phyloP scores from a whole-genome alignment of 768 basidiomycete species.

The Panus rudis region DNA sequence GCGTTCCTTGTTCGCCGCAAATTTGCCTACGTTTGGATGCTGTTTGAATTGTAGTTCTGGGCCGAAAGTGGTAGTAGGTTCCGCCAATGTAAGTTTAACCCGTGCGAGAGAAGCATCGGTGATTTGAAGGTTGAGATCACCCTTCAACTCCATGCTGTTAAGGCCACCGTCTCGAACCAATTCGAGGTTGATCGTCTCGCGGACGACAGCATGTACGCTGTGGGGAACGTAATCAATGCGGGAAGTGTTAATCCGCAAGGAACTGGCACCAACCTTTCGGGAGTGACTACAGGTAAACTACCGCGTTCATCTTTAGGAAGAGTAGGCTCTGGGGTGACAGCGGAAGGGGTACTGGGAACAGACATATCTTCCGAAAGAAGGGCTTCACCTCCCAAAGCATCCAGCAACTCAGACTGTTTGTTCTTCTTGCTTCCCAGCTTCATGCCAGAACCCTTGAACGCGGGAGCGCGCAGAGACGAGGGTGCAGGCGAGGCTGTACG shows the following conservation, averaged over 20 bases:
- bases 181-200: constrained; percentile 74
- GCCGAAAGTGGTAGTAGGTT: constrained; percentile 50
- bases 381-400: constrained; percentile 78
- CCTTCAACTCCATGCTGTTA: constrained; percentile 85
- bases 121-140: constrained; percentile 90
- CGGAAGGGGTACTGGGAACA: constrained; percentile 41
- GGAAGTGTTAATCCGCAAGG: not conserved
- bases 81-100: constrained; percentile 58
- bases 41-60: constrained; percentile 90
- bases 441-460: constrained; percentile 95
- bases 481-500: constrained; percentile 40
- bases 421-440: constrained; percentile 92
- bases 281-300: constrained; percentile 66
- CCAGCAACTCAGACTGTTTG: constrained; percentile 80
- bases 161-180: constrained; percentile 89
- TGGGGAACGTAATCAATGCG: not conserved
- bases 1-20: constrained; percentile 58
- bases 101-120: constrained; percentile 68
- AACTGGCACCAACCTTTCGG: constrained; percentile 52
- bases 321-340: constrained; percentile 38
- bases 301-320: constrained; percentile 46
- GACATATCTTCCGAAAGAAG: constrained; percentile 50
- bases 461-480: constrained; percentile 52
- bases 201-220: constrained; percentile 83
- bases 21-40: constrained; percentile 91